Evolutionary conservation across 1,139 yeast species (phyloP), one percentile per base, ranked within the genome.

Genomic region (Yamadazyma atmosphaerica): DNA sequence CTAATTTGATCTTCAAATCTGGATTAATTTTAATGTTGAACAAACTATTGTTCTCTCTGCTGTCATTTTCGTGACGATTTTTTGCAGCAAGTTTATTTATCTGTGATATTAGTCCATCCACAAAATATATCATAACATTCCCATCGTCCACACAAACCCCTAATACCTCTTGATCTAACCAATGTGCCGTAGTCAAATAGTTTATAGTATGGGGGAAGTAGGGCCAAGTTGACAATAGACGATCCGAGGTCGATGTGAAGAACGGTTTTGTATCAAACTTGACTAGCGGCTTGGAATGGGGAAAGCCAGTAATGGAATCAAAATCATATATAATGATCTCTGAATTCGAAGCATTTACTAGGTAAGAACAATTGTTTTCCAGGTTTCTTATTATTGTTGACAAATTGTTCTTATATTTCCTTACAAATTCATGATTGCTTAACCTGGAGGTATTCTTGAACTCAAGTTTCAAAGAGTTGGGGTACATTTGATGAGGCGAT

Each of bases 71-170:
- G 8, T 33, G 31, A 10, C 34, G 25, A 4, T 17, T 17, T 11
- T 23, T 22, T 2, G 13, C 18, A 21, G 31, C 37, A 28, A 44
- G 47, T 25, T 49, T 49, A 13, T 43, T 33, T 2, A 63, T 43
- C 22, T 55, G 50, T 1, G 45, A 35, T 16, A 57, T 27, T 3
- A 74, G 44, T 1, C 54, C 54, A 0, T 61, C 61, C 6, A 67
- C 49, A 25, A 58, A 55, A 68, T 77, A 81, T 0, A 81, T 50
- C 42, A 73, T 46, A 1, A 78, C 60, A 13, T 74, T 55, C 0
- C 87, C 86, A 56, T 79, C 82, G 52, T 83, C 89, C 21, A 67
- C 50, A 29, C 83, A 78, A 2, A 68, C 70, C 0, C 64, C 72
- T 11, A 83, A 45, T 0, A 72, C 67, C 23, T 68, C 71, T 17